Evolutionary conservation across 148 eudicot genomes (phyloP).

Genomic region (Gaultheria prostrata): DNA sequence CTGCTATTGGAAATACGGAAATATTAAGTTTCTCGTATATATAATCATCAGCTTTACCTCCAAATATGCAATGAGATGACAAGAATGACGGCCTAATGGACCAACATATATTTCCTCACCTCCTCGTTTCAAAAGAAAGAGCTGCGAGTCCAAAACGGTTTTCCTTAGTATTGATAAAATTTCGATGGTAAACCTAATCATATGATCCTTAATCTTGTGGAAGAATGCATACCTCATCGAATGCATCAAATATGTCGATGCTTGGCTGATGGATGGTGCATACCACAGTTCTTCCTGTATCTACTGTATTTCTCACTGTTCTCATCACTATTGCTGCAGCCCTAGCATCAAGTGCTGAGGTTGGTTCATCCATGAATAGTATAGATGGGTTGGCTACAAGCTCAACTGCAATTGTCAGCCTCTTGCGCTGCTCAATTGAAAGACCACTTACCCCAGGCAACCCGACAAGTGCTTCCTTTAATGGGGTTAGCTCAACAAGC

Average conservation of each 20-base stretch:
- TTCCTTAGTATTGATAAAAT: neutral
- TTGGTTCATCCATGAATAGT: conserved; percentile 71
- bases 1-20: neutral
- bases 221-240: conserved; percentile 33
- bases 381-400: conserved; percentile 76
- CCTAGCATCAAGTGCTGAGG: conserved; percentile 73
- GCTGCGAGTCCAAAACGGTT: conserved; percentile 27
- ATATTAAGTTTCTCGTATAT: neutral
- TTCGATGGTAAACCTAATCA: neutral
- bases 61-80: conserved; percentile 52
- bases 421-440: conserved; percentile 69
- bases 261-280: conserved; percentile 80
- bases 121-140: conserved; percentile 57
- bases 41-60: conserved; percentile 33
- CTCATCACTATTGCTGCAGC: conserved; percentile 87
- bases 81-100: conserved; percentile 57
- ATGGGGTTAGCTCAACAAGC: conserved; percentile 54
- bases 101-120: conserved; percentile 67
- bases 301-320: conserved; percentile 58
- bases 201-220: neutral
- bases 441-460: conserved; percentile 73
- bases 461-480: conserved; percentile 63
- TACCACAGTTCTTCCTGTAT: conserved; percentile 66
- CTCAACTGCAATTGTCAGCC: conserved; percentile 68
- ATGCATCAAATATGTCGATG: conserved; percentile 75